Evolutionary conservation across 176 grass and related monocot genomes (phyloP).

Genomic region (Cenchrus fungigraminus): DNA sequence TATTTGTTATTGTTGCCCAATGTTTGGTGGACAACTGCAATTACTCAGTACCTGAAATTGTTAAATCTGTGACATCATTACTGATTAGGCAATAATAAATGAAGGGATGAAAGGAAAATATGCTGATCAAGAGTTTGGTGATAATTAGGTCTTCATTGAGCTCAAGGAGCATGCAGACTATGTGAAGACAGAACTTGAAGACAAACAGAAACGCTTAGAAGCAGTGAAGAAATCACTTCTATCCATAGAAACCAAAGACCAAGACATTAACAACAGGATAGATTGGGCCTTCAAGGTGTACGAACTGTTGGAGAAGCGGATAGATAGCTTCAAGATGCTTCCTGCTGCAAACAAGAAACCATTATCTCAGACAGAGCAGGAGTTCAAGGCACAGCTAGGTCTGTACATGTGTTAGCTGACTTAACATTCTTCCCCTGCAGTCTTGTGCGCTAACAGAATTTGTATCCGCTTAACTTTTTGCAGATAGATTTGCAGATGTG

Average conservation of each 20-base stretch:
- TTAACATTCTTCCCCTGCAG: neutral
- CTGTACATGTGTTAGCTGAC: conserved; percentile 12
- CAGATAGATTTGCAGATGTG: conserved; percentile 80
- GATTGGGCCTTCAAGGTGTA: conserved; percentile 65
- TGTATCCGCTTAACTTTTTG: conserved; percentile 18
- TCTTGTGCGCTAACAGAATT: conserved; percentile 22
- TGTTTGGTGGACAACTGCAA: conserved; percentile 12
- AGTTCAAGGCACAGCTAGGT: conserved; percentile 93
- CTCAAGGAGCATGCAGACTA: conserved; percentile 78
- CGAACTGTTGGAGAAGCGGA: conserved; percentile 68
- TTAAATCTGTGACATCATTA: neutral
- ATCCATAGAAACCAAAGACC: conserved; percentile 70
- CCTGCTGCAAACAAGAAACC: conserved; percentile 90
- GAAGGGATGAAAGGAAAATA: neutral
- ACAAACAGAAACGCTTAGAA: conserved; percentile 75
- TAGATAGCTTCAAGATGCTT: conserved; percentile 83
- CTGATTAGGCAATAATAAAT: conserved; percentile 17
- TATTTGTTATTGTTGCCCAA: neutral
- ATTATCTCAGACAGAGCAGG: conserved; percentile 81
- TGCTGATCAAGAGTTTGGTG: conserved; percentile 19
- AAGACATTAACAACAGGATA: conserved; percentile 61
- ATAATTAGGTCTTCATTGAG: conserved; percentile 85
- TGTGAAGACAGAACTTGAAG: conserved; percentile 70
- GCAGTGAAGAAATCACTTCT: conserved; percentile 69
- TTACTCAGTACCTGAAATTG: neutral